Evolutionary conservation across 805 yeast genomes (phyloP).

Genomic region (Saccharomycopsis sp.): DNA sequence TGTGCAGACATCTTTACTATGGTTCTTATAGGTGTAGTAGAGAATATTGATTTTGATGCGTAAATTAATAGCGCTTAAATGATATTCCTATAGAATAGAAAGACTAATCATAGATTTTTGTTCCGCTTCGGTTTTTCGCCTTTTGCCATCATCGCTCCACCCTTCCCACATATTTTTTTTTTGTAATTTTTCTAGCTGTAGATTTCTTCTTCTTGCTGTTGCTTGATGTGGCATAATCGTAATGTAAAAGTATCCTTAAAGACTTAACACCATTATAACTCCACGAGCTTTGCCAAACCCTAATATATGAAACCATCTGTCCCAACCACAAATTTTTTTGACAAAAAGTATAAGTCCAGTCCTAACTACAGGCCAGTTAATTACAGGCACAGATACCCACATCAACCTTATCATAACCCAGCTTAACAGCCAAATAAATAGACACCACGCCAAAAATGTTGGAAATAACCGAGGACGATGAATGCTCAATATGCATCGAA

Average conservation of each 20-base stretch:
- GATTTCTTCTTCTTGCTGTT: neutral
- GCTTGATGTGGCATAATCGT: neutral
- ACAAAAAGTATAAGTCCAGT: neutral
- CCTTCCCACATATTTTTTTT: neutral
- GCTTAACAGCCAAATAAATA: too few species aligned
- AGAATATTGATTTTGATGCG: slow-evolving; percentile 3
- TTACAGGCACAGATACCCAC: too few species aligned
- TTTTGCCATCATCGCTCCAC: slow-evolving; percentile 10
- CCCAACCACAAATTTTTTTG: neutral
- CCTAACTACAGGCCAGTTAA: neutral
- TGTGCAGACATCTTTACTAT: slow-evolving; percentile 67
- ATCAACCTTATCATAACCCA: too few species aligned
- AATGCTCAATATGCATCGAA: slow-evolving; percentile 62
- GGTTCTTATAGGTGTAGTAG: slow-evolving; percentile 6
- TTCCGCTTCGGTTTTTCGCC: neutral
- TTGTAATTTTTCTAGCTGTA: neutral
- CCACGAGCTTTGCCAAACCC: neutral
- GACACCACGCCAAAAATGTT: neutral
- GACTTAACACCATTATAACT: neutral
- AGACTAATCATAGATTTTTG: neutral
- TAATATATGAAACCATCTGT: neutral
- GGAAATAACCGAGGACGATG: slow-evolving; percentile 20
- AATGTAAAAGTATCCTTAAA: neutral
- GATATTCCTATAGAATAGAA: neutral
- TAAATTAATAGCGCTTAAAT: slow-evolving; percentile 3